Conservation (phyloP, 169 alveolate species). For the Cardiosporidium cionae region DNA sequence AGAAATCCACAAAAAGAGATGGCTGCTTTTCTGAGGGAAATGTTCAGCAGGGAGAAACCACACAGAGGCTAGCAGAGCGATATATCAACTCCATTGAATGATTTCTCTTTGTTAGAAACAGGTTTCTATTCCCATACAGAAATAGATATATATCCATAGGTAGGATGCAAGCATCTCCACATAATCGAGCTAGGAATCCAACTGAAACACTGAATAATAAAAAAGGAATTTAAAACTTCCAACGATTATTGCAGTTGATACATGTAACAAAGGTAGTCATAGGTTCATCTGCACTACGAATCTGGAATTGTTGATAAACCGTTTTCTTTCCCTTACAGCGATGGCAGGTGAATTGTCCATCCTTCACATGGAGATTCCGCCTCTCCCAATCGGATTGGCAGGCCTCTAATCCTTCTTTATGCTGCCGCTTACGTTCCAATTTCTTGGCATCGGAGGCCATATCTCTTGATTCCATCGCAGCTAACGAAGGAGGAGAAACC, state of each 20-base stretch:
- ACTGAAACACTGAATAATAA: too few species aligned
- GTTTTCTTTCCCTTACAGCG: constrained; percentile 84
- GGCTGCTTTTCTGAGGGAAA: too few species aligned
- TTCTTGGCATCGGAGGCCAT: constrained; percentile 85
- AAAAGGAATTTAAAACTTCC: constrained; percentile 87
- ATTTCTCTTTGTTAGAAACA: too few species aligned
- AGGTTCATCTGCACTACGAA: constrained; percentile 96
- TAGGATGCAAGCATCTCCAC: too few species aligned
- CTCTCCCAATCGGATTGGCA: constrained; percentile 91
- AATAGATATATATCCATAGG: too few species aligned
- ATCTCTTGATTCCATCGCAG: constrained; percentile 79
- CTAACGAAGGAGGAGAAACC: constrained; percentile 62
- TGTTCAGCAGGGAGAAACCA: too few species aligned
- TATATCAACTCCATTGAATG: too few species aligned
- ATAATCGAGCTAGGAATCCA: too few species aligned
- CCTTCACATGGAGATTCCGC: constrained; percentile 54
- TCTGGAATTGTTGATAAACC: constrained; percentile 84
- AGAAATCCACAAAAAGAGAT: too few species aligned
- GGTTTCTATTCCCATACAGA: too few species aligned
- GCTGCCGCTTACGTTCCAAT: constrained; percentile 59
- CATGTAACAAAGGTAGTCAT: constrained; percentile 96
- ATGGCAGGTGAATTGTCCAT: constrained; percentile 88
- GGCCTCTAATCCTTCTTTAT: constrained; percentile 62
- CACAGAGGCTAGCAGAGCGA: too few species aligned
- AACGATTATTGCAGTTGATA: constrained; percentile 81